Evolutionary conservation across 208 protist species (phyloP), one percentile per base, ranked within the genome.

Genomic region (Vickermania spadyakhi): DNA sequence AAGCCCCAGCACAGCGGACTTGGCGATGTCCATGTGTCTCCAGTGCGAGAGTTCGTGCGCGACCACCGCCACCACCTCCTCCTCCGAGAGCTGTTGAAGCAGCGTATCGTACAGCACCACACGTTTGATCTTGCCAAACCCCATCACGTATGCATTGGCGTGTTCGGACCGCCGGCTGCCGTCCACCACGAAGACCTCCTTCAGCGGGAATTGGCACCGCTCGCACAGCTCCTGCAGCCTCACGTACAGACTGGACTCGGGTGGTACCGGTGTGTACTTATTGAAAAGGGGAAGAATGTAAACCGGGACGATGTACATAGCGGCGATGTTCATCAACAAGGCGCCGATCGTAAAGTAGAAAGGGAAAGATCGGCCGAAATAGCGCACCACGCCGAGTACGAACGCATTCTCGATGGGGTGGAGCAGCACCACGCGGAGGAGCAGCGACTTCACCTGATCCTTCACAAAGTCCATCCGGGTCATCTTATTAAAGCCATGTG

Each of bases 21-120:
- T 31, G 30, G 54, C 62, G 11, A 71, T 78, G 71, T 96, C 87
- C 22, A 50, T 66, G 62, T 84, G 66, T 31, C 89, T 73, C 87
- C 89, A 95, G 70, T 97, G 92, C 21, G 89, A 89, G 2, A 97
- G 64, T 69, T 97, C 92, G 72, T 97, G 92, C 31, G 74, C 81
- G 2, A 97, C 68, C 1, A 96, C 77, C 0, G 86, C 80, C 1
- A 89, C 21, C 2, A 97, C 52, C 7, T 94, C 81, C 49, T 84
- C 68, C 13, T 70, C 67, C 28, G 73, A 66, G 57, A 83, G 56
- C 28, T 91, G 79, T 52, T 88, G 66, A 18, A 96, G 58, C 18
- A 97, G 55, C 3, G 89, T 96, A 66, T 97, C 92, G 62, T 89
- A 97, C 14, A 97, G 60, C 14, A 97, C 92, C 67, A 97, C 90